A percentile compares a stretch with the other conserved stretches of the same genome.
These are phyloP conservation scores for Alternaria viburni DNA, from an alignment of 2,329 filamentous ascomycete genomes.

Conservation along the genomic window DNA sequence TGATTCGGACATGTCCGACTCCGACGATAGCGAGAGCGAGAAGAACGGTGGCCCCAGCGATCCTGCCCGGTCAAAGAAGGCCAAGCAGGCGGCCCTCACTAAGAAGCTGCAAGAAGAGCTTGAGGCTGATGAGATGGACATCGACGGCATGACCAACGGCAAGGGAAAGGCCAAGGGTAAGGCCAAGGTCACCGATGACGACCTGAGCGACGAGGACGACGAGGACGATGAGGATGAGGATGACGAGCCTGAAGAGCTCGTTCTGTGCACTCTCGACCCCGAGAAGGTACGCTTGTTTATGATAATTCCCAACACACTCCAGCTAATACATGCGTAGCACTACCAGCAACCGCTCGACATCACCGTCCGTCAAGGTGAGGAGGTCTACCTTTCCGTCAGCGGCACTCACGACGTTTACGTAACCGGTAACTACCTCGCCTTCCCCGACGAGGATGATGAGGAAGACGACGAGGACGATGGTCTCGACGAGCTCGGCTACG, in stretches of 20 bases:
- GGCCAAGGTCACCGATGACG: constrained; percentile 71
- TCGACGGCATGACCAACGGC: constrained; percentile 64
- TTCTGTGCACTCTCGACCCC: constrained; percentile 94
- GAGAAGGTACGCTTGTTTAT: constrained; percentile 73
- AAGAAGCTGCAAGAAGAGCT: constrained; percentile 76
- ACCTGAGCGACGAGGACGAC: constrained; percentile 73
- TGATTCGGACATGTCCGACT: constrained; percentile 49
- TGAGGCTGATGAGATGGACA: constrained; percentile 75
- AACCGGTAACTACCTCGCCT: constrained; percentile 93
- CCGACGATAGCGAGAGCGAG: constrained; percentile 71
- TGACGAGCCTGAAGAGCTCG: constrained; percentile 80
- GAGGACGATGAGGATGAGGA: constrained; percentile 55
- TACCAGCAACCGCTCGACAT: constrained; percentile 96
- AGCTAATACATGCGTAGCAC: constrained; percentile 64
- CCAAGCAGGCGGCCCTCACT: constrained; percentile 76
- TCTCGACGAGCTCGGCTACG: constrained; percentile 71
- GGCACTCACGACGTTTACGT: constrained; percentile 91
- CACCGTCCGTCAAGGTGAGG: constrained; percentile 85
- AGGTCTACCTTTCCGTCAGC: constrained; percentile 87
- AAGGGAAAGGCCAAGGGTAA: constrained; percentile 59
- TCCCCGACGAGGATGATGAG: constrained; percentile 64
- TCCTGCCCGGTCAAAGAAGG: constrained; percentile 86
- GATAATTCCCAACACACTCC: background rate
- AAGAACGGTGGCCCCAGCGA: constrained; percentile 90
- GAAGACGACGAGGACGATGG: constrained; percentile 67